Percentiles rank a stretch among this genome's conserved stretches.
Evolutionary conservation across 306 rosid genomes (phyloP).

Genomic region (Leucaena leucocephala): DNA sequence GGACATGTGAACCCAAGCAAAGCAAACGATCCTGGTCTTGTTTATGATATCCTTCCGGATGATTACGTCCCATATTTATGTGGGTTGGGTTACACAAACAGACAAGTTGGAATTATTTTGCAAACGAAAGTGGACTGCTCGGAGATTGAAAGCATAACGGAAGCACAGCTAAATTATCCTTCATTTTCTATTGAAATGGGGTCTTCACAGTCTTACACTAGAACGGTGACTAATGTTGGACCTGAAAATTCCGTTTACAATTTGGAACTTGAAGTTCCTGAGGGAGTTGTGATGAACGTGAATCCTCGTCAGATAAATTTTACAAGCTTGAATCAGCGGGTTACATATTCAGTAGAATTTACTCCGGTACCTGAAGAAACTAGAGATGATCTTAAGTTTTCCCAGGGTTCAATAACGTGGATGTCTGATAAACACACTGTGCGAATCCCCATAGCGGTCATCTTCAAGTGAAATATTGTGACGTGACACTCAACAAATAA

Average conservation of each 20-base stretch:
- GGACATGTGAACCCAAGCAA: slow-evolving; percentile 64
- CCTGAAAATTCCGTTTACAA: slow-evolving; percentile 40
- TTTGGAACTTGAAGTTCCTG: slow-evolving; percentile 33
- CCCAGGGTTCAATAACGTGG: slow-evolving; percentile 57
- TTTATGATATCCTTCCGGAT: slow-evolving; percentile 47
- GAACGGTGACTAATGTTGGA: slow-evolving; percentile 60
- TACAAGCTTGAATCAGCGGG: slow-evolving; percentile 47
- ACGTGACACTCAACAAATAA: slow-evolving; percentile 26
- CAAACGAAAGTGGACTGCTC: slow-evolving; percentile 42
- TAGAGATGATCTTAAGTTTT: slow-evolving; percentile 11
- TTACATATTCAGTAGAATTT: slow-evolving; percentile 38
- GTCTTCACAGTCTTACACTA: slow-evolving; percentile 37
- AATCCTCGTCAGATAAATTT: slow-evolving; percentile 42
- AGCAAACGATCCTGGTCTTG: slow-evolving; percentile 57
- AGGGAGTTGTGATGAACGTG: slow-evolving; percentile 34
- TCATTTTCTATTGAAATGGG: slow-evolving; percentile 47
- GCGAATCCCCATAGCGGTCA: slow-evolving; percentile 45
- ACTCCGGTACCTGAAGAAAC: slow-evolving; percentile 18
- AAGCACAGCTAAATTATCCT: slow-evolving; percentile 59
- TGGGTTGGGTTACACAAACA: slow-evolving; percentile 51
- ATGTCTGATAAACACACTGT: slow-evolving; percentile 48
- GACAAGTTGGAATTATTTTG: slow-evolving; percentile 39
- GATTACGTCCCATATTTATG: slow-evolving; percentile 64
- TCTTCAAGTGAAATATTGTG: slow-evolving; percentile 33
- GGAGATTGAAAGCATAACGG: slow-evolving; percentile 26